Conservation (phyloP, 1,139 yeast genomes). For the Taphrina sp. region DNA sequence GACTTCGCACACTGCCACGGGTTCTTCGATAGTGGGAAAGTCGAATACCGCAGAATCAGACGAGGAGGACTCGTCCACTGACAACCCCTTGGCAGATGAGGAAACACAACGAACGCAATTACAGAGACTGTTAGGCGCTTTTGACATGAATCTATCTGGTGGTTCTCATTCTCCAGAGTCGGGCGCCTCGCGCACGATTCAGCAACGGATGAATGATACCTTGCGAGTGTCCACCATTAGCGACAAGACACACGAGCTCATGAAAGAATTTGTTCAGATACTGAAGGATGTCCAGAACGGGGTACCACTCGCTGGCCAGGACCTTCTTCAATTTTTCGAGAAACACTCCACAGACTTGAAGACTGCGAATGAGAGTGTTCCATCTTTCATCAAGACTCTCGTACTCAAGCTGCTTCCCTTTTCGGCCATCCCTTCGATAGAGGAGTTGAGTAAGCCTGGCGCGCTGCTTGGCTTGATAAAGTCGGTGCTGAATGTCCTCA, state of each 20-base stretch:
- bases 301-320: constrained; percentile 25
- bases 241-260: constrained; percentile 16
- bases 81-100: constrained; percentile 1
- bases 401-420: constrained; percentile 26
- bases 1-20: no score
- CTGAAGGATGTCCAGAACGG: constrained; percentile 28
- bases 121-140: constrained; percentile 16
- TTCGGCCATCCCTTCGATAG: constrained; percentile 21
- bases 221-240: constrained; percentile 10
- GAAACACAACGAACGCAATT: constrained; percentile 24
- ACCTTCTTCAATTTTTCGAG: constrained; percentile 15
- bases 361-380: constrained; percentile 28
- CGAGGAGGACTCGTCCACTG: background rate
- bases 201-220: constrained; percentile 16
- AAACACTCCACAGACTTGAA: constrained; percentile 22
- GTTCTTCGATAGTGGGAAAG: background rate
- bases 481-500: constrained; percentile 24
- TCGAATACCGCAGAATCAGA: constrained; percentile 6
- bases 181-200: background rate
- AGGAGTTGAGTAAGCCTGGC: constrained; percentile 29
- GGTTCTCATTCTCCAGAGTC: background rate
- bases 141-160: constrained; percentile 13
- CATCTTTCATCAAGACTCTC: constrained; percentile 25
- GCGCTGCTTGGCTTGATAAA: constrained; percentile 26
- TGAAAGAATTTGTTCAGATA: constrained; percentile 26